Percentiles rank a stretch among this genome's conserved stretches.
phyloP scores from a whole-genome alignment of 2,329 filamentous ascomycete genomes.

The Atkinsonella hypoxylon region DNA sequence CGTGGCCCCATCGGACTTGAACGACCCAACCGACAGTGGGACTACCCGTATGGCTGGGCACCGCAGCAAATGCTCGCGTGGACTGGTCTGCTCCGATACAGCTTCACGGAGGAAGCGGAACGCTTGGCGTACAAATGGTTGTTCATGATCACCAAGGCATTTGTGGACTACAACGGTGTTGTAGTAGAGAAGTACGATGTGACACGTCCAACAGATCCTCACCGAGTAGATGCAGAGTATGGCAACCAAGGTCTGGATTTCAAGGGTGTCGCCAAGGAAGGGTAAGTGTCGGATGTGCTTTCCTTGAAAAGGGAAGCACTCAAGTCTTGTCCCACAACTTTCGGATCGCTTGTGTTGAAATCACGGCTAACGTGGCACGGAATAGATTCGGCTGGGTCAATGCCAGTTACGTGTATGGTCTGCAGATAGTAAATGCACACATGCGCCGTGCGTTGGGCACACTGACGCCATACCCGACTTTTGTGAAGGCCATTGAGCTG shows the following conservation, averaged over 20 bases:
- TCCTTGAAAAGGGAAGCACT: background rate
- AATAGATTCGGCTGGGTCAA: conserved; percentile 97
- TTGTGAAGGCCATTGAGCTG: conserved; percentile 54
- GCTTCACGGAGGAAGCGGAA: conserved; percentile 82
- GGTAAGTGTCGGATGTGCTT: conserved; percentile 46
- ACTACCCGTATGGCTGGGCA: conserved; percentile 96
- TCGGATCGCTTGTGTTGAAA: no score
- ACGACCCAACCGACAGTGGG: conserved; percentile 93
- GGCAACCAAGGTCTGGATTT: conserved; percentile 94
- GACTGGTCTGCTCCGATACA: conserved; percentile 84
- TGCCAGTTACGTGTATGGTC: conserved; percentile 88
- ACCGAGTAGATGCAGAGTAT: conserved; percentile 92
- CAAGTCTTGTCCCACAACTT: no score
- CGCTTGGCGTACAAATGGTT: conserved; percentile 91
- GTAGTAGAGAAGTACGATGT: conserved; percentile 99
- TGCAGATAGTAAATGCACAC: conserved; percentile 79
- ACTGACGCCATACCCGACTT: conserved; percentile 75
- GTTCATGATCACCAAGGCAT: conserved; percentile 96
- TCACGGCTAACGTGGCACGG: background rate
- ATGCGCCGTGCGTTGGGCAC: conserved; percentile 82
- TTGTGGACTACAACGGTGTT: conserved; percentile 96
- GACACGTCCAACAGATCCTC: conserved; percentile 76
- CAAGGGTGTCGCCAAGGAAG: conserved; percentile 90
- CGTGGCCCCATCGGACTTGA: conserved; percentile 69
- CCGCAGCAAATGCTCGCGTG: conserved; percentile 97